Base-by-base conservation (phyloP, 202 grass and related monocot genomes). In the Dendrocalamus latiflorus region DNA sequence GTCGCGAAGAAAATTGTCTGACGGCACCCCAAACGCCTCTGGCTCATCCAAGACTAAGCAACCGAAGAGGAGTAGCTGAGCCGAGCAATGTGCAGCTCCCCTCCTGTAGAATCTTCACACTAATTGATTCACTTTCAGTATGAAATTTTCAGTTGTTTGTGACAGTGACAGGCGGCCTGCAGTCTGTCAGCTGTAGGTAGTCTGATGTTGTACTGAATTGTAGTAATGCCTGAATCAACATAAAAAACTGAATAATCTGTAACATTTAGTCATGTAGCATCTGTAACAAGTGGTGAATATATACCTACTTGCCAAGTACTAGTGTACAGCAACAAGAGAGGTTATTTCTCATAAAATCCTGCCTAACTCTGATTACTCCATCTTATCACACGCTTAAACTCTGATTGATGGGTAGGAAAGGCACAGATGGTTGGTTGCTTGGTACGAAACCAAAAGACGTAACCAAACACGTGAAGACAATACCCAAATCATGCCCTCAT, bases 31-130 rank as follows among this genome's bases (percentile, higher is more conserved):
- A 86, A 18, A 42, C 7, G 44, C 39, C 44, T 68, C 87, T 63
- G 44, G n/a, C 12, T 48, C 70, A 28, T 77, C 84, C 21, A 64
- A 41, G 61, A 13, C 66, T 10, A 89, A 89, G 45, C 59, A 74
- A 49, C 44, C 47, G 10, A 89, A 62, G 36, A 59, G 47, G 28
- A 66, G 60, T 4, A 65, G 44, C 44, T 44, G 54, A 92, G 36
- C 60, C 8, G 68, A 72, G 65, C 54, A 16, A 80, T 80, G 11
- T 57, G 48, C 37, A 18, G 64, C 51, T 51, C 47, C 34, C 26
- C 36, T 36, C 0, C 3, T 48, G 49, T 53, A 39, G 8, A 43
- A 65, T 16, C 17, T 45, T 80, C 63, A 65, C 24, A 79, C 57
- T 47, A 79, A 54, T 8, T 53, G 44, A 20, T 61, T 20, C 26